phyloP scores from a whole-genome alignment of 2,329 filamentous ascomycete genomes.

The Diplodia sapinea region DNA sequence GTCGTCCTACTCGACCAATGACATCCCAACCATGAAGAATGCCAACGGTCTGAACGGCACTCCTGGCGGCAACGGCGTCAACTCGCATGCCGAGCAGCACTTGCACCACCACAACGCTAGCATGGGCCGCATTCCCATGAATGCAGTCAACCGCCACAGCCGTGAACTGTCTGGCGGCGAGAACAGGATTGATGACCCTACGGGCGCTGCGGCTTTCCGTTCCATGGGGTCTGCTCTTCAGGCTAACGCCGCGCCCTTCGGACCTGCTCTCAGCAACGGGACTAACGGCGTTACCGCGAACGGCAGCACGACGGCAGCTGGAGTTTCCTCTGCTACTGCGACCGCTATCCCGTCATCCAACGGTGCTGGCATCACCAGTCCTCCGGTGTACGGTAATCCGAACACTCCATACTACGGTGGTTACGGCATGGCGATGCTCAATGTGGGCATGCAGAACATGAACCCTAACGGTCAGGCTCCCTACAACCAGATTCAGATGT shows the following conservation, averaged over 20 bases:
- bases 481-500: constrained; percentile 33
- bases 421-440: constrained; percentile 67
- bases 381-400: constrained; percentile 16
- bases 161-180: constrained; percentile 67
- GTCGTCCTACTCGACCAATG: constrained; percentile 87
- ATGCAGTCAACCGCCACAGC: constrained; percentile 69
- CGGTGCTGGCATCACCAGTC: constrained; percentile 6
- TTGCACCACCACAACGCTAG: constrained; percentile 78
- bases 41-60: constrained; percentile 57
- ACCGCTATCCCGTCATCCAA: constrained; percentile 8
- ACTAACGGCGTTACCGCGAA: not conserved
- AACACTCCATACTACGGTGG: constrained; percentile 53
- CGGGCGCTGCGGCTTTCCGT: constrained; percentile 57
- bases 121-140: constrained; percentile 77
- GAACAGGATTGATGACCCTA: constrained; percentile 46
- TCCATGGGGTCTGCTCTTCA: constrained; percentile 77
- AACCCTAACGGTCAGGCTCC: constrained; percentile 46
- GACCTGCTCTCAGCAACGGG: constrained; percentile 58
- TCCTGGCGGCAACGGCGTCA: constrained; percentile 38
- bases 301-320: not conserved
- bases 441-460: constrained; percentile 72
- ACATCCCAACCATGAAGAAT: constrained; percentile 84
- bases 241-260: constrained; percentile 79
- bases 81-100: constrained; percentile 64
- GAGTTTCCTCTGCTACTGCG: constrained; percentile 20